Conservation (phyloP, 108 stramenopile species). For the Chaetoceros tenuissimus region DNA sequence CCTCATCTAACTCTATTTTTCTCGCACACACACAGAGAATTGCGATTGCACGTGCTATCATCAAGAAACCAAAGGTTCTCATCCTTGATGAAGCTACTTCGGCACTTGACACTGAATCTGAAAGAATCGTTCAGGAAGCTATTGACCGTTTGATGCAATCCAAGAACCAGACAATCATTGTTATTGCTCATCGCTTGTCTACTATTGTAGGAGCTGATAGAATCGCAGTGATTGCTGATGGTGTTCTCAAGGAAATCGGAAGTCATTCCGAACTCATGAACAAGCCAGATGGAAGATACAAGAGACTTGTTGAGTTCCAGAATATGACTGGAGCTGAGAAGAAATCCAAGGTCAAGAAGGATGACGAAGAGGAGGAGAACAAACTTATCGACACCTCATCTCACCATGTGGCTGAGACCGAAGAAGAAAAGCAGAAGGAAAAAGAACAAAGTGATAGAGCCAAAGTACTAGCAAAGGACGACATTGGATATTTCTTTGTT, state of each 20-base stretch:
- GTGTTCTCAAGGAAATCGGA: constrained; percentile 51
- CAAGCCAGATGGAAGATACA: constrained; percentile 44
- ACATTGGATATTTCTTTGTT: constrained; percentile 22
- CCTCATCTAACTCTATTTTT: constrained; percentile 41
- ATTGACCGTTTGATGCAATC: constrained; percentile 67
- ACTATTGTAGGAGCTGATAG: constrained; percentile 76
- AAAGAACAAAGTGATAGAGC: constrained; percentile 20
- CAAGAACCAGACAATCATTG: constrained; percentile 52
- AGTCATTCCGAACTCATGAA: constrained; percentile 39
- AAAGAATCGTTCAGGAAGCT: constrained; percentile 78
- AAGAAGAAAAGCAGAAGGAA: constrained; percentile 24
- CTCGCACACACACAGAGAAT: no score
- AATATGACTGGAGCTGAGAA: constrained; percentile 13
- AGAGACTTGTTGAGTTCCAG: constrained; percentile 37
- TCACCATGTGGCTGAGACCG: constrained; percentile 26
- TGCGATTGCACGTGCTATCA: constrained; percentile 87
- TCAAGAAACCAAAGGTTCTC: constrained; percentile 71
- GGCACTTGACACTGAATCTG: constrained; percentile 79
- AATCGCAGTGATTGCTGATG: constrained; percentile 60
- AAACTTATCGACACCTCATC: constrained; percentile 25
- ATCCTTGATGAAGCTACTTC: constrained; percentile 62
- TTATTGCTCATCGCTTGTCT: constrained; percentile 81
- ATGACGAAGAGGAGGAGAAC: constrained; percentile 24
- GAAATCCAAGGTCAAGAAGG: constrained; percentile 8
- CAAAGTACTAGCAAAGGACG: constrained; percentile 31